These are phyloP conservation scores for Plasmodium adleri DNA, from an alignment of 169 alveolate genomes.

Conservation along the genomic window DNA sequence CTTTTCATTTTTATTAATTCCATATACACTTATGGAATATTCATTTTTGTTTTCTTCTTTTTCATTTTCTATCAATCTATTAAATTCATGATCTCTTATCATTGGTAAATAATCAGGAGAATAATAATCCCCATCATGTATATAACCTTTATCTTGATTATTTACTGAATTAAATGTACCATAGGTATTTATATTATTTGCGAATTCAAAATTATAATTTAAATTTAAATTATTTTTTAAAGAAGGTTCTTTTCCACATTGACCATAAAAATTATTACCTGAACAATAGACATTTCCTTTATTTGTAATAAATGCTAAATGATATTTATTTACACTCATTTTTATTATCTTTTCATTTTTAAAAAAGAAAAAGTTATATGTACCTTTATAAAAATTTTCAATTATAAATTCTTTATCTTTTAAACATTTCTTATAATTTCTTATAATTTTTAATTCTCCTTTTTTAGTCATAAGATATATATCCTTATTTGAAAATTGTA, in stretches of 20 bases:
- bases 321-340: slow-evolving; percentile 75
- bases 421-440: slow-evolving; percentile 47
- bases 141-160: neutral
- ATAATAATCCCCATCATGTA: no score
- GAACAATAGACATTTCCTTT: slow-evolving; percentile 74
- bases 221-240: slow-evolving; percentile 49
- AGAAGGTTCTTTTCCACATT: slow-evolving; percentile 73
- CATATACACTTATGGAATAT: no score
- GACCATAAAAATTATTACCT: slow-evolving; percentile 76
- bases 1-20: neutral
- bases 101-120: no score
- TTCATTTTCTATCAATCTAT: no score
- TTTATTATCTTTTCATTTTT: slow-evolving; percentile 57
- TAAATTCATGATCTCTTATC: no score
- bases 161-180: slow-evolving; percentile 9
- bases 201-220: slow-evolving; percentile 65
- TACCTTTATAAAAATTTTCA: slow-evolving; percentile 64
- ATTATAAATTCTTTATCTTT: slow-evolving; percentile 39
- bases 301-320: slow-evolving; percentile 74
- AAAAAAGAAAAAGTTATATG: slow-evolving; percentile 31
- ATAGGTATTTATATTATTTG: slow-evolving; percentile 5
- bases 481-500: slow-evolving; percentile 66
- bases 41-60: no score
- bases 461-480: slow-evolving; percentile 48
- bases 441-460: slow-evolving; percentile 69